phyloP scores from a whole-genome alignment of 2,329 filamentous ascomycete species.

The Tolypocladium guangdongense region DNA sequence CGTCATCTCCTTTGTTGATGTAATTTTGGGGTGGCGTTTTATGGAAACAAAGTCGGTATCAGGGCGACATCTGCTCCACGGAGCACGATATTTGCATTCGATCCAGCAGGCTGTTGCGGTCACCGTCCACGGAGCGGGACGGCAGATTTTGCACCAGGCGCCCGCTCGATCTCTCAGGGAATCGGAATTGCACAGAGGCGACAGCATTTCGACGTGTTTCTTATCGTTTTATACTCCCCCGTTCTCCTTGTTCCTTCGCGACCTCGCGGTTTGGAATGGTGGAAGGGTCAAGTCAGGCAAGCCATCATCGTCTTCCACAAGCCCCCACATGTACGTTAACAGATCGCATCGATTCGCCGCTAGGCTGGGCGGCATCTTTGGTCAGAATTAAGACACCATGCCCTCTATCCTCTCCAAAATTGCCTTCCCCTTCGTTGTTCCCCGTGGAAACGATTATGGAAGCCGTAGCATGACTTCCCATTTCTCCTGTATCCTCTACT shows the following conservation, averaged over 20 bases:
- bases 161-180: conserved; percentile 15
- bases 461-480: conserved; percentile 39
- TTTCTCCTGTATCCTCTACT: conserved; percentile 4
- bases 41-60: conserved; percentile 8
- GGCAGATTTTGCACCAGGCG: conserved; percentile 19
- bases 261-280: conserved; percentile 3
- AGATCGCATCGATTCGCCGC: conserved; percentile 21
- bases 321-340: conserved; percentile 56
- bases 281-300: conserved; percentile 41
- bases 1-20: conserved; percentile 10
- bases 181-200: conserved; percentile 9
- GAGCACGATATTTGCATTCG: conserved; percentile 18
- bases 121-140: conserved; percentile 13
- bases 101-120: conserved; percentile 20
- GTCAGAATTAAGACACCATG: conserved; percentile 30
- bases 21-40: conserved; percentile 14
- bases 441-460: conserved; percentile 51
- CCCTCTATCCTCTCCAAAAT: conserved; percentile 25
- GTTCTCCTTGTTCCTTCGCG: conserved; percentile 4
- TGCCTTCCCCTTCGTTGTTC: conserved; percentile 22
- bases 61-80: conserved; percentile 13
- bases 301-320: conserved; percentile 61
- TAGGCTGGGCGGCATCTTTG: conserved; percentile 21
- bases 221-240: conserved; percentile 5
- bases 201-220: conserved; percentile 6